Evolutionary conservation across 1,139 yeast species (phyloP), one percentile per base, ranked within the genome.

Genomic region (Taphrina communis): DNA sequence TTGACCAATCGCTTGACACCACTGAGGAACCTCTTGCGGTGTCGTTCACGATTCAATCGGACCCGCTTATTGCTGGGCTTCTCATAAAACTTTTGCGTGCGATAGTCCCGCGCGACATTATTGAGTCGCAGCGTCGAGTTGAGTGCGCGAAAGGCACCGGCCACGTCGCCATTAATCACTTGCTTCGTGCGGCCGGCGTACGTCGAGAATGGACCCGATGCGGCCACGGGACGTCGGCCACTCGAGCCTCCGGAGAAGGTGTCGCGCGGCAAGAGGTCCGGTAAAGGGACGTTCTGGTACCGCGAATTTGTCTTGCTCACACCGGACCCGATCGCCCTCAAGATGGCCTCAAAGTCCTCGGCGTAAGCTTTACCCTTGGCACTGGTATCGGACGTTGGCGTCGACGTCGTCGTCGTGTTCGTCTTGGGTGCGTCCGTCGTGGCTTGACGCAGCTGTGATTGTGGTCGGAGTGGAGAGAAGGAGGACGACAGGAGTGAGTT

Each of bases 61-160:
- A 44, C 68, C 31, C 69, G 63, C 58, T 69, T 69, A 42, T 53
- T 65, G 38, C 67, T 69, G 46, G 71, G 70, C 63, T 67, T 67
- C 36, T 69, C 71, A 44, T 66, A 67, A 42, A 65, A 69, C 51
- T 57, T 69, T 17, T 68, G 69, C 53, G 46, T 36, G 11, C 53
- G 52, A 36, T 57, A 66, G 38, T 69, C 63, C 7, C 46, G 55
- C 46, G 60, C 65, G 38, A 69, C 71, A 51, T 46, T 69, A 21
- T 69, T 69, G 14, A 41, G 36, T 9, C 58, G 35, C 31, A 65
- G 38, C 35, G 56, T 51, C 25, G 48, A 17, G 38, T 57, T 57
- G 9, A 65, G 52, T 17, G 38, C 21, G 9, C 58, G 48, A 17
- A 65, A 65, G 36, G 68, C 68, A 14, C 52, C 68, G 12, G 21